Evolutionary conservation across 768 basidiomycete genomes (phyloP).

Genomic region (Collybiopsis luxurians): DNA sequence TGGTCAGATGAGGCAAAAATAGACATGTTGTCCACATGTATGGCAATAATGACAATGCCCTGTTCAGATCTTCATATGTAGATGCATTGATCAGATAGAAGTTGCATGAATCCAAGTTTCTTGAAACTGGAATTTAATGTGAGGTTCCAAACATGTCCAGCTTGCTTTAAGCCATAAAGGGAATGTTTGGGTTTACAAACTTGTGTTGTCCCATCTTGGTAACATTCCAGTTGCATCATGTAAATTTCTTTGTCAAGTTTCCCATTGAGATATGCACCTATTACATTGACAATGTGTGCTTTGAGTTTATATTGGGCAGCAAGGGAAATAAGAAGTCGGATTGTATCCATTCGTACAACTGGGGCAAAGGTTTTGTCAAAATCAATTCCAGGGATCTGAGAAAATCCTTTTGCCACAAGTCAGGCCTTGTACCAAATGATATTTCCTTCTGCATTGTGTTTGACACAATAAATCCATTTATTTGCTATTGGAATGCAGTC

Average conservation of each 20-base stretch:
- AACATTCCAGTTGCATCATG: constrained; percentile 12
- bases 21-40: not conserved
- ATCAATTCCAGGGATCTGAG: constrained; percentile 28
- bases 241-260: constrained; percentile 12
- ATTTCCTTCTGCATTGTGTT: not conserved
- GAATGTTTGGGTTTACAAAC: constrained; percentile 11
- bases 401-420: constrained; percentile 15
- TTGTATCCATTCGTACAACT: constrained; percentile 13
- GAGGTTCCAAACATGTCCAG: constrained; percentile 25
- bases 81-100: constrained; percentile 10
- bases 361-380: constrained; percentile 14
- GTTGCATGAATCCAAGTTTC: constrained; percentile 8
- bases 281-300: constrained; percentile 29
- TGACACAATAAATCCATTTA: constrained; percentile 10
- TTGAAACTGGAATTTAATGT: constrained; percentile 14
- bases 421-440: constrained; percentile 22
- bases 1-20: not conserved
- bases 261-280: constrained; percentile 11
- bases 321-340: constrained; percentile 20
- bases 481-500: not conserved
- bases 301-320: constrained; percentile 25
- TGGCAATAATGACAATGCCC: constrained; percentile 6
- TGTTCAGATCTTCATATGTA: constrained; percentile 11
- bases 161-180: constrained; percentile 26
- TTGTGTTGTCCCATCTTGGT: constrained; percentile 13